Conservation (phyloP, 2,329 filamentous ascomycete species). For the Xylariaceae sp. region DNA sequence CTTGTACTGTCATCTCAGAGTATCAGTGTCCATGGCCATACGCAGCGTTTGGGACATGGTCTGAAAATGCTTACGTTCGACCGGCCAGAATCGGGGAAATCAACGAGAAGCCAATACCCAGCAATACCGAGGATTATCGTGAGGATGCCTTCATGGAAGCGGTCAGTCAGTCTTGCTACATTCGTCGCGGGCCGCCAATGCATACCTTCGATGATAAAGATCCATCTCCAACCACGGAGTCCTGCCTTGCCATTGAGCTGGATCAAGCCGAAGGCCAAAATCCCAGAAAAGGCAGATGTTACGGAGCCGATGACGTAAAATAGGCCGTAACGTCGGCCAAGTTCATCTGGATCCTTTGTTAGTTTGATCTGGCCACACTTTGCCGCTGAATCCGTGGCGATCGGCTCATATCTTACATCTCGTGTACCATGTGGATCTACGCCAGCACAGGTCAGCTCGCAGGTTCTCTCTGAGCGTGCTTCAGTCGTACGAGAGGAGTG, state of each 20-base stretch:
- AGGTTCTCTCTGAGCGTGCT: too few species aligned
- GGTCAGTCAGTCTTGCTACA: conserved; percentile 5
- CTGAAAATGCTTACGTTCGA: conserved; percentile 18
- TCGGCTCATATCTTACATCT: conserved; percentile 42
- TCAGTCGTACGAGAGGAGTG: neutral
- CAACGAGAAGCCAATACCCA: conserved; percentile 41
- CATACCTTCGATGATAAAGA: conserved; percentile 53
- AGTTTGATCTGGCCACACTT: conserved; percentile 2
- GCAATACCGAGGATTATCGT: conserved; percentile 43
- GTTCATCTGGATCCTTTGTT: conserved; percentile 44
- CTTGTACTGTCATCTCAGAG: conserved; percentile 19
- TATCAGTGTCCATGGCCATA: neutral
- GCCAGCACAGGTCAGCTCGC: neutral
- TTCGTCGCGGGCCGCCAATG: neutral
- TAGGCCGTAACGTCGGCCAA: conserved; percentile 62
- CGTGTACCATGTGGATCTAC: conserved; percentile 60
- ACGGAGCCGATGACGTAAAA: conserved; percentile 67
- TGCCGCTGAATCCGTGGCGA: neutral
- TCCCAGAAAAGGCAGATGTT: conserved; percentile 60
- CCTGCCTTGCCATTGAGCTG: conserved; percentile 53
- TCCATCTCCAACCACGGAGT: conserved; percentile 61
- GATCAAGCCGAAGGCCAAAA: conserved; percentile 66
- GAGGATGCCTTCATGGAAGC: conserved; percentile 43
- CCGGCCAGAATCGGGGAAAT: conserved; percentile 43
- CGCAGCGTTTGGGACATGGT: neutral